phyloP scores from a whole-genome alignment of 352 stramenopile genomes.

The Pythium rishiriense region DNA sequence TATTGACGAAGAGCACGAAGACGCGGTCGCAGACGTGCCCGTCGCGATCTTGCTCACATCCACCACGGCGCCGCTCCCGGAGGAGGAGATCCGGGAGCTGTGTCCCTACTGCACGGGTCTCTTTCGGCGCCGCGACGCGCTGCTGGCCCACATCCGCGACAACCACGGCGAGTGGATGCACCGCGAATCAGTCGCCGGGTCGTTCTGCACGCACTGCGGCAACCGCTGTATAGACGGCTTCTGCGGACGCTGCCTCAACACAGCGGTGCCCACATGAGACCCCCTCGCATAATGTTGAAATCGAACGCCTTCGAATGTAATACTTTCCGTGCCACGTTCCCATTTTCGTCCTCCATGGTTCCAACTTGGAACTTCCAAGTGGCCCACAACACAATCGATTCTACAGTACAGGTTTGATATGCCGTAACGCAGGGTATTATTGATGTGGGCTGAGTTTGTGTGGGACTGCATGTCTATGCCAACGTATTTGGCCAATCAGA shows the following conservation, averaged over 20 bases:
- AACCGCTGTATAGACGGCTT: slow-evolving; percentile 11
- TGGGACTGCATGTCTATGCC: slow-evolving; percentile 10
- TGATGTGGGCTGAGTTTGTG: slow-evolving; percentile 10
- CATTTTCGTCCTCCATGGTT: neutral
- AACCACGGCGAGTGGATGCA: slow-evolving; percentile 29
- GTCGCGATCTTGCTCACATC: slow-evolving; percentile 23
- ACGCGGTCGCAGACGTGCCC: slow-evolving; percentile 20
- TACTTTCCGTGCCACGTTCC: neutral
- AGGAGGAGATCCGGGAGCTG: slow-evolving; percentile 21
- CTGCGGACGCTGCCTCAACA: slow-evolving; percentile 15
- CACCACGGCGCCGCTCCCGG: slow-evolving; percentile 1
- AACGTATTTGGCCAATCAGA: slow-evolving; percentile 13
- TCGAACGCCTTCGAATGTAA: slow-evolving; percentile 1
- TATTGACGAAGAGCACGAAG: slow-evolving; percentile 28
- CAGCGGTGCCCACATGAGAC: neutral
- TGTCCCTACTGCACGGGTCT: slow-evolving; percentile 28
- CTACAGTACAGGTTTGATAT: neutral
- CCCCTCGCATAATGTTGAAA: neutral
- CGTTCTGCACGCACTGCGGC: slow-evolving; percentile 26
- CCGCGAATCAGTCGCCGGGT: slow-evolving; percentile 25
- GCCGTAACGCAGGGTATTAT: slow-evolving; percentile 7
- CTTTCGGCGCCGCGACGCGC: slow-evolving; percentile 21
- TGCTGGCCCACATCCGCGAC: slow-evolving; percentile 31
- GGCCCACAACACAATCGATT: neutral
- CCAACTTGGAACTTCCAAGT: neutral